Base-by-base conservation (phyloP, 371 early-diverging fungal genomes). In the Saksenaea vasiformis region DNA sequence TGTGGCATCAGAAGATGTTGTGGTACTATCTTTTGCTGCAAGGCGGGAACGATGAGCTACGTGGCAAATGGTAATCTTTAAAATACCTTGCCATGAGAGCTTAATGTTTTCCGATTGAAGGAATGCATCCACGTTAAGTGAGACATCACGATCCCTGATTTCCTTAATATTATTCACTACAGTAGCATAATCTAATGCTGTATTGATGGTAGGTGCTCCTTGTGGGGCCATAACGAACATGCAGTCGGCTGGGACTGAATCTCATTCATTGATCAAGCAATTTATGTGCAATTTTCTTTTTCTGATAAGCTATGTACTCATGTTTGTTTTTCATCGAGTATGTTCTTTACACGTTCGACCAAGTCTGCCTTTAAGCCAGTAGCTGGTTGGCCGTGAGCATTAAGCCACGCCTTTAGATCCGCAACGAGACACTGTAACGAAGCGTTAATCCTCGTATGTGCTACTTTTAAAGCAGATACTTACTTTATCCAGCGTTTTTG, bases 341-440 rank as follows among this genome's bases (percentile, higher is more conserved):
- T 39, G 8, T 59, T 44, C 26, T 73, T 70, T 14, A 87, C 76
- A 43, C 81, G 82, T 34, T 56, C 63, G 17, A 86, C 66, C 35
- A 86, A 44, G 39, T 83, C 86, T 0, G 74, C 82, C 70, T 90
- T 90, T 68, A 67, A 76, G 5, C 56, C 66, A 8, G 64, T 54
- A 2, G 82, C 69, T 34, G 72, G 71, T 10, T 72, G 36, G 10
- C 79, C 80, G 10, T 72, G 70, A 37, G 60, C 62, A 31, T 59
- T 60, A 36, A 89, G 66, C 65, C 83, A 90, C 17, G 64, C 80
- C 58, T 77, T 87, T 51, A 90, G 62, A 28, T 70, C 68, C 1
- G 77, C 73, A 28, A 90, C 81, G 1, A 87, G 75, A 38, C 73
- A 73, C 73, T 73, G 34, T 22, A 26, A 24, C 13, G 31, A 26